Base-by-base conservation (phyloP, 495 filamentous ascomycete genomes). In the Lophium mytilinum region DNA sequence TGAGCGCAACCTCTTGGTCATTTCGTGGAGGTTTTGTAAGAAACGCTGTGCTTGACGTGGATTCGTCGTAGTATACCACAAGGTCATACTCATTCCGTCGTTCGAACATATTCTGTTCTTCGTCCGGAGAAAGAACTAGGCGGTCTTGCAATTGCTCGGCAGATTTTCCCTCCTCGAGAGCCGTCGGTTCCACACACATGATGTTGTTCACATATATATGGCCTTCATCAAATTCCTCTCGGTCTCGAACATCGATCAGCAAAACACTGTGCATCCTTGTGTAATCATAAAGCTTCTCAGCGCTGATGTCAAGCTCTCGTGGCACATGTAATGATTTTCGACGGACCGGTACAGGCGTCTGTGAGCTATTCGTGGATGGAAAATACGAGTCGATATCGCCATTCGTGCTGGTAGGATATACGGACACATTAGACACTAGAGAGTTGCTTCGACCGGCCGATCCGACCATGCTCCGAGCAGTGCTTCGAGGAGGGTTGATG, bases 141-240 rank as follows among this genome's bases (percentile, higher is more conserved):
- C 85, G 84, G 51, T 96, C 87, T 53, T 81, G 82, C 14, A 99
- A 78, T 52, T 96, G 81, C 49, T 90, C 86, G 9, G 88, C 92
- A 0, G 91, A 95, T 42, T 95, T 86, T 43, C 89, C 85, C 39
- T 80, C 76, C 50, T 85, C 80, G 55, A 88, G 68, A 12, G 80
- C 80, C 39, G 90, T 81, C n/a, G 92, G 89, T 64, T 99, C 93
- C 50, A 97, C 78, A 70, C 92, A 97, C 42, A 97, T 87, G 35
- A 91, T 85, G 9, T 80, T 86, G 50, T 81, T 80, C 9, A 84
- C 82, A 73, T 82, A 84, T 41, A 99, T 89, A 64, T 99, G 94
- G 1, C 93, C 93, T 37, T 80, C 74, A 61, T 96, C 90, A 66
- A 86, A 99, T 35, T 87, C 79, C 40, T 88, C 84, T 36, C 93